These are phyloP conservation scores for Stephanodiscus minutulus DNA, from an alignment of 108 stramenopile species.

Conservation along the genomic window DNA sequence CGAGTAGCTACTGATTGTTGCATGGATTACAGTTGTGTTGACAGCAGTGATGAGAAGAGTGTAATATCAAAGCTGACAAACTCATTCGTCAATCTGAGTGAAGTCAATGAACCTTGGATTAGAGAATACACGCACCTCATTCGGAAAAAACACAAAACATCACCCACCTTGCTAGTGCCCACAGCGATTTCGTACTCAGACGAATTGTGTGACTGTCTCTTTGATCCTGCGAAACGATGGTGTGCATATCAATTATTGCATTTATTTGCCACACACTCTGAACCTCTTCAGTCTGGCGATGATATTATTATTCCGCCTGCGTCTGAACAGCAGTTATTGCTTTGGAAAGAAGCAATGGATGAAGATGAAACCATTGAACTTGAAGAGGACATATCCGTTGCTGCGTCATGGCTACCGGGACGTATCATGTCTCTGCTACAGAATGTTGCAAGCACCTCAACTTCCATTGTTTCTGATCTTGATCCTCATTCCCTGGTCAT, in stretches of 20 bases:
- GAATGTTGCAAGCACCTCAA: conserved; percentile 37
- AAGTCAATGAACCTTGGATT: conserved; percentile 15
- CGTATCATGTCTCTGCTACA: conserved; percentile 59
- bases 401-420: conserved; percentile 65
- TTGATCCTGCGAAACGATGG: conserved; percentile 51
- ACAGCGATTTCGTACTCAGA: conserved; percentile 37
- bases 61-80: conserved; percentile 28
- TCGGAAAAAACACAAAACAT: conserved; percentile 10
- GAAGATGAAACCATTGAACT: conserved; percentile 74
- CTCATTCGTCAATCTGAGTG: conserved; percentile 22
- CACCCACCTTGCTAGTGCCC: conserved; percentile 2
- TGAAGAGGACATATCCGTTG: conserved; percentile 61
- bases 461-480: conserved; percentile 9
- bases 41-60: conserved; percentile 23
- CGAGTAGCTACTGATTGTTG: conserved; percentile 16
- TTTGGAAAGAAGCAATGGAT: conserved; percentile 57
- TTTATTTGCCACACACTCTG: conserved; percentile 34
- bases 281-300: conserved; percentile 38
- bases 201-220: conserved; percentile 45
- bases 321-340: conserved; percentile 37
- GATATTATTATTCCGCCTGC: conserved; percentile 32
- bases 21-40: conserved; percentile 28
- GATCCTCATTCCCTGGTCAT: conserved; percentile 41
- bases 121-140: conserved; percentile 29
- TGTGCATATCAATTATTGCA: conserved; percentile 58